Conservation (phyloP, 2,329 filamentous ascomycete species). For the Thielaviopsis musarum region DNA sequence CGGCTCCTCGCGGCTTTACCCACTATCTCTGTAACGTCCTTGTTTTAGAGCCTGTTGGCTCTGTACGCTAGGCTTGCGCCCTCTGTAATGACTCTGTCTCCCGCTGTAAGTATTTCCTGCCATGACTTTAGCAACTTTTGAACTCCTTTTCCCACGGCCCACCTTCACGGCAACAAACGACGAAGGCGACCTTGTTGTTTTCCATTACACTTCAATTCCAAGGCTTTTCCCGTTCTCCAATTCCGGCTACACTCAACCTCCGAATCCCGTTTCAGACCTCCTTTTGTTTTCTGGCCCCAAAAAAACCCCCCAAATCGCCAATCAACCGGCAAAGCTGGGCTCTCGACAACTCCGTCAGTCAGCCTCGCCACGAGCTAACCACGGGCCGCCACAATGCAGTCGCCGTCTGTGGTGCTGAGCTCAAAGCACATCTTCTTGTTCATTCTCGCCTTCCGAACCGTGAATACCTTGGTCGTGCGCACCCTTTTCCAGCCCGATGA, state of each 20-base stretch:
- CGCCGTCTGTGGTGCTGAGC: neutral
- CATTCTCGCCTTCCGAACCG: conserved; percentile 52
- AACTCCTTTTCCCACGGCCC: too few relatives aligned
- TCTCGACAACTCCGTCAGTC: too few relatives aligned
- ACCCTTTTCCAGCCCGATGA: conserved; percentile 99
- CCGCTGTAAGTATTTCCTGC: too few relatives aligned
- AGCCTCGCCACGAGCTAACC: neutral
- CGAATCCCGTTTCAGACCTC: neutral
- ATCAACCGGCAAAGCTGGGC: neutral
- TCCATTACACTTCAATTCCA: too few relatives aligned
- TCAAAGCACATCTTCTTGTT: conserved; percentile 16
- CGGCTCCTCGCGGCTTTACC: conserved; percentile 7
- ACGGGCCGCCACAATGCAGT: neutral
- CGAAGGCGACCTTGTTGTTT: too few relatives aligned
- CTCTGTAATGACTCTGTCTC: too few relatives aligned
- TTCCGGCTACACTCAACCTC: neutral
- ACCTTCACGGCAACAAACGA: too few relatives aligned
- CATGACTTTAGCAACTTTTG: too few relatives aligned
- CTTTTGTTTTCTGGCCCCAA: neutral
- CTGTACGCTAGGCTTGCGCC: too few relatives aligned
- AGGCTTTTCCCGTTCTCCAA: neutral
- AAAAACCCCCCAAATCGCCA: neutral
- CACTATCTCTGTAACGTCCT: neutral
- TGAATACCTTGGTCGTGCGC: conserved; percentile 60
- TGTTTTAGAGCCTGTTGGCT: neutral